Percentiles rank a stretch among this genome's conserved stretches.
Conservation (phyloP, 106 monocot species). For the Vanilla planifolia region DNA sequence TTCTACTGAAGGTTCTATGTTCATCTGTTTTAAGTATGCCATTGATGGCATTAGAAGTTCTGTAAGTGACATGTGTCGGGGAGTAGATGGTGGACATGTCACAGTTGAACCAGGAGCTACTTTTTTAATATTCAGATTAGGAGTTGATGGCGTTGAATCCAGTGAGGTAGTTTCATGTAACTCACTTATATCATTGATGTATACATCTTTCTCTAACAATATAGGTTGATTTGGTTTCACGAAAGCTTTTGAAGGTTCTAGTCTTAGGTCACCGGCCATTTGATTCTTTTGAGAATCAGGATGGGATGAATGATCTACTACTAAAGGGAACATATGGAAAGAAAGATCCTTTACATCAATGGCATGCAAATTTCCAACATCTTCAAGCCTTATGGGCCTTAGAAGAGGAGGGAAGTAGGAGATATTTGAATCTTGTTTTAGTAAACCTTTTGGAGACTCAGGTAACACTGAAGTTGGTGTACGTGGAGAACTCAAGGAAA, state of each 20-base stretch:
- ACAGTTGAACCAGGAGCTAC: constrained; percentile 1
- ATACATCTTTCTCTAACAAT: background rate
- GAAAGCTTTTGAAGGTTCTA: background rate
- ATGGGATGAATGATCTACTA: constrained; percentile 4
- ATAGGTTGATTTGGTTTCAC: background rate
- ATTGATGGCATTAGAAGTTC: constrained; percentile 10
- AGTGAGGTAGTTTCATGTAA: background rate
- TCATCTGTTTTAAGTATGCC: background rate
- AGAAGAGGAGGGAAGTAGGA: constrained; percentile 10
- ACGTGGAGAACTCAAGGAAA: background rate
- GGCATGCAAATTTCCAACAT: constrained; percentile 7
- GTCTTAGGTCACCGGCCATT: background rate
- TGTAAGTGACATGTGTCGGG: background rate
- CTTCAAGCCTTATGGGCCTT: constrained; percentile 19
- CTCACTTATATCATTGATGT: background rate
- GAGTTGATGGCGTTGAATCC: background rate
- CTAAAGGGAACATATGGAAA: constrained; percentile 17
- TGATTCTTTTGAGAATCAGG: background rate
- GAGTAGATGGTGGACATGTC: background rate
- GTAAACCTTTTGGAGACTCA: constrained; percentile 5
- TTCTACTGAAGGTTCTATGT: constrained; percentile 2
- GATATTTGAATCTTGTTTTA: background rate
- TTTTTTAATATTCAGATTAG: constrained; percentile 3
- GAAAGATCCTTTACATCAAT: constrained; percentile 14
- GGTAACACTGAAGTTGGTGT: constrained; percentile 26